Base-by-base conservation (phyloP, 1,284 basidiomycete genomes). In the Tilletia setariae region DNA sequence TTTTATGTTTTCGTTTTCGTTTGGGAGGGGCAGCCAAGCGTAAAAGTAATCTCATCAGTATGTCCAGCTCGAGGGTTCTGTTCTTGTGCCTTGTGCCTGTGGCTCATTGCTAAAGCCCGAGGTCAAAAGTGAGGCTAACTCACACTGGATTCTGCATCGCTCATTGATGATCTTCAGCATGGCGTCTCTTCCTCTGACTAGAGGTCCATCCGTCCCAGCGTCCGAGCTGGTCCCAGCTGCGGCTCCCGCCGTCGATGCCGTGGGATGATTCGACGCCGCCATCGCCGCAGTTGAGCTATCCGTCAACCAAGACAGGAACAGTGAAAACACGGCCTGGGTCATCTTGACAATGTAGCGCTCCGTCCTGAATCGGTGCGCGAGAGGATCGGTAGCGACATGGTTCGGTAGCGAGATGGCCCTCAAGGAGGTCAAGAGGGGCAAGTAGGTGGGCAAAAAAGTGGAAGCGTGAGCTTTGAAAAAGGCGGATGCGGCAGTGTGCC, bases 101-200 rank as follows among this genome's bases (percentile, higher is more conserved):
- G n/a, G n/a, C n/a, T 44, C 43, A 44, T 44, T 9, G 43, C 43
- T 44, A n/a, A n/a, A n/a, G n/a, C n/a, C n/a, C n/a, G n/a, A n/a
- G n/a, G n/a, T n/a, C n/a, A n/a, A n/a, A 46, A 13, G 44, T 28
- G 23, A 6, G 2, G 9, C 8, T 16, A 2, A 80, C 83, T 85
- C 84, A 94, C 94, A 91, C 80, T 96, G 91, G 74, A 99, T 91
- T 59, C 90, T 88, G 61, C 98, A 86, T 76, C 94, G 90, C 81
- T 94, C 94, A 83, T 97, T 96, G 65, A 98, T 90, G 59, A 98
- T 93, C 63, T 90, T 88, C 87, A 97, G 90, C 70, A 98, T 90
- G 9, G 92, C 89, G 70, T 87, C 81, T 77, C 84, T 83, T 76
- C 67, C 91, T 87, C 77, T 91, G 25, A 61, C 32, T 11, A 61